phyloP scores from a whole-genome alignment of 2,329 filamentous ascomycete genomes.

The Paecilomyces variotii region DNA sequence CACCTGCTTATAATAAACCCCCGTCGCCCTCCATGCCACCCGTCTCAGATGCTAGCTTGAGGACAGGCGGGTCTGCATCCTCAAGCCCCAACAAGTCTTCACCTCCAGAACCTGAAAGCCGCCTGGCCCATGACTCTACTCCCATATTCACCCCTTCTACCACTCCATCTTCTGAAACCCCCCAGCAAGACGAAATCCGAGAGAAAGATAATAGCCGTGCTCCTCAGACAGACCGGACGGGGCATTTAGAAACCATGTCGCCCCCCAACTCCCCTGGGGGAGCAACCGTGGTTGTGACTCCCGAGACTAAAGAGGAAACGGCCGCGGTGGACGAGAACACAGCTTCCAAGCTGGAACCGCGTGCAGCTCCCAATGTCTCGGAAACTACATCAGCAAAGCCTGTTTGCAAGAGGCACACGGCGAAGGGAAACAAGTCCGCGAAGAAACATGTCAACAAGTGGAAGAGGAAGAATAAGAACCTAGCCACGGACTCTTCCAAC shows the following conservation, averaged over 20 bases:
- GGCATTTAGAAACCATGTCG: constrained; percentile 16
- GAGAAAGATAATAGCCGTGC: background rate
- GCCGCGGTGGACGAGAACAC: constrained; percentile 19
- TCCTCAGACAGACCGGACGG: background rate
- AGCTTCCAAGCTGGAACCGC: constrained; percentile 16
- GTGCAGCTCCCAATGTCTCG: constrained; percentile 11
- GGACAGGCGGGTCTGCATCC: background rate
- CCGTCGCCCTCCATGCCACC: background rate
- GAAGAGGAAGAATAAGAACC: constrained; percentile 17
- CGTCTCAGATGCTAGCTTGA: background rate
- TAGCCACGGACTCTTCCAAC: constrained; percentile 11
- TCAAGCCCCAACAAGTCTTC: constrained; percentile 3
- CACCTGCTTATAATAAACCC: background rate
- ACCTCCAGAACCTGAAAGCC: constrained; percentile 9
- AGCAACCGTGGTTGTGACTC: constrained; percentile 8
- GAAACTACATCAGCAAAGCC: constrained; percentile 19
- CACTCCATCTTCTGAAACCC: constrained; percentile 15
- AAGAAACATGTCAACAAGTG: constrained; percentile 5
- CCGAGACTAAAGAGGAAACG: constrained; percentile 24
- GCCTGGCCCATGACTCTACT: constrained; percentile 12
- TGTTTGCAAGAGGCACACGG: constrained; percentile 24
- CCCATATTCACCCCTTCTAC: constrained; percentile 14
- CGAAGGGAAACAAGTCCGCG: constrained; percentile 12
- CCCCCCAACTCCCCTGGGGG: constrained; percentile 13
- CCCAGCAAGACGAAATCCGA: constrained; percentile 11